These are phyloP conservation scores for Crassisporium funariophilum DNA, from an alignment of 768 basidiomycete species.

Conservation along the genomic window DNA sequence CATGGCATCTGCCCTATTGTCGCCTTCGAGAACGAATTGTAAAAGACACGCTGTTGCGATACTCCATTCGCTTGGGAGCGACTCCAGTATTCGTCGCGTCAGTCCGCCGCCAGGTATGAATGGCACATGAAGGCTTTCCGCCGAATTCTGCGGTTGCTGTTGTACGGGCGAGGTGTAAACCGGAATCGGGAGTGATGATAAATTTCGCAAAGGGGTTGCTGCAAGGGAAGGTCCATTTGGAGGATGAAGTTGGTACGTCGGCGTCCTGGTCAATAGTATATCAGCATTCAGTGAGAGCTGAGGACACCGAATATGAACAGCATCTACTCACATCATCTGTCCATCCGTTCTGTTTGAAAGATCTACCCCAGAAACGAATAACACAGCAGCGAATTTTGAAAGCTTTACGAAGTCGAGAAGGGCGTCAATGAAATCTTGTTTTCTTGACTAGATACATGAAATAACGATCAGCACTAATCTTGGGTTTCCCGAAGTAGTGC, in stretches of 20 bases:
- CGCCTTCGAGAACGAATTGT: slow-evolving; percentile 82
- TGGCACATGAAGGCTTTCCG: slow-evolving; percentile 45
- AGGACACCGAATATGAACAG: slow-evolving; percentile 2
- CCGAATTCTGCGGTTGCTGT: slow-evolving; percentile 29
- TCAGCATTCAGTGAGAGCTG: neutral
- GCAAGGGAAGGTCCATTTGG: slow-evolving; percentile 44
- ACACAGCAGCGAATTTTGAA: slow-evolving; percentile 49
- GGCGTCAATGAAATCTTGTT: slow-evolving; percentile 63
- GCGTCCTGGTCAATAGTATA: slow-evolving; percentile 45
- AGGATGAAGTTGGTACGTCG: slow-evolving; percentile 61
- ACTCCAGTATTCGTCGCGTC: slow-evolving; percentile 62
- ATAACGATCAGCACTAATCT: slow-evolving; percentile 7
- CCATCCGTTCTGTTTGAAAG: slow-evolving; percentile 70
- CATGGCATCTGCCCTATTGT: slow-evolving; percentile 74
- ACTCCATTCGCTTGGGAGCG: slow-evolving; percentile 51
- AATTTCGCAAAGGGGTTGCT: slow-evolving; percentile 43
- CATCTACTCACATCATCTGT: slow-evolving; percentile 68
- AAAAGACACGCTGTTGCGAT: slow-evolving; percentile 62
- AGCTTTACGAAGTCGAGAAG: slow-evolving; percentile 59
- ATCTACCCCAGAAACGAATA: slow-evolving; percentile 79
- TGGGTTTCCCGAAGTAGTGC: no score
- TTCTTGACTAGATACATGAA: slow-evolving; percentile 52
- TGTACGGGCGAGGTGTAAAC: slow-evolving; percentile 52
- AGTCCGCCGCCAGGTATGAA: slow-evolving; percentile 83
- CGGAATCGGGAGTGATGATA: slow-evolving; percentile 53